phyloP scores from a whole-genome alignment of 2,329 filamentous ascomycete genomes.

The Scedosporium dehoogii region DNA sequence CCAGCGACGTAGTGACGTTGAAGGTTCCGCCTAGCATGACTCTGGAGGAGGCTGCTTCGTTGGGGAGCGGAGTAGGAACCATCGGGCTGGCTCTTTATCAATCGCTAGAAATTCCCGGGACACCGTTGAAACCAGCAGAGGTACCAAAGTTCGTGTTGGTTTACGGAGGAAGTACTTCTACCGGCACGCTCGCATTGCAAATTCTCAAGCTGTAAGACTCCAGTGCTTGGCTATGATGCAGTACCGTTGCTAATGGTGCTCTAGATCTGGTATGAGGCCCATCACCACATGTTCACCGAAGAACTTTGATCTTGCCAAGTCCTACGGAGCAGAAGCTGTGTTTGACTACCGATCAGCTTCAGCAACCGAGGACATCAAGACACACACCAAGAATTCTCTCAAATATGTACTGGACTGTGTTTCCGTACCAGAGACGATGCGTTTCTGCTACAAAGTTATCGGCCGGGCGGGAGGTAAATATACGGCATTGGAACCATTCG shows the following conservation, averaged over 20 bases:
- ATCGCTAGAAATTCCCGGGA: constrained; percentile 12
- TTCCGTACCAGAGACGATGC: constrained; percentile 17
- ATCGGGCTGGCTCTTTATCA: constrained; percentile 14
- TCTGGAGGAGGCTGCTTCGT: constrained; percentile 11
- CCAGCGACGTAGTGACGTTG: constrained; percentile 7
- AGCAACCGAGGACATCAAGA: constrained; percentile 20
- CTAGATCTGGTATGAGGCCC: constrained; percentile 7
- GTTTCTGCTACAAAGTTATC: constrained; percentile 26
- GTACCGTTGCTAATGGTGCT: background rate
- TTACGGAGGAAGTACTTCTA: constrained; percentile 14
- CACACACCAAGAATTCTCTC: constrained; percentile 26
- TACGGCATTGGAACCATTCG: constrained; percentile 21
- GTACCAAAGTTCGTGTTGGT: constrained; percentile 13
- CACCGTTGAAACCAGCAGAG: constrained; percentile 8
- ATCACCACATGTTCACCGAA: constrained; percentile 16
- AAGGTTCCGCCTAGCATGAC: constrained; percentile 11
- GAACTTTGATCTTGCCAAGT: constrained; percentile 24
- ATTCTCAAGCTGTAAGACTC: constrained; percentile 16
- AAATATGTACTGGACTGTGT: constrained; percentile 28
- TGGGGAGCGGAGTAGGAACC: constrained; percentile 9
- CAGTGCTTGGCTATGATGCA: background rate
- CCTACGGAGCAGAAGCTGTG: constrained; percentile 26
- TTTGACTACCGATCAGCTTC: constrained; percentile 26
- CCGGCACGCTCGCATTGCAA: constrained; percentile 15
- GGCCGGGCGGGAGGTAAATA: constrained; percentile 27